Evolutionary conservation across 2,329 filamentous ascomycete species (phyloP).

Genomic region (Xylaria sp.): DNA sequence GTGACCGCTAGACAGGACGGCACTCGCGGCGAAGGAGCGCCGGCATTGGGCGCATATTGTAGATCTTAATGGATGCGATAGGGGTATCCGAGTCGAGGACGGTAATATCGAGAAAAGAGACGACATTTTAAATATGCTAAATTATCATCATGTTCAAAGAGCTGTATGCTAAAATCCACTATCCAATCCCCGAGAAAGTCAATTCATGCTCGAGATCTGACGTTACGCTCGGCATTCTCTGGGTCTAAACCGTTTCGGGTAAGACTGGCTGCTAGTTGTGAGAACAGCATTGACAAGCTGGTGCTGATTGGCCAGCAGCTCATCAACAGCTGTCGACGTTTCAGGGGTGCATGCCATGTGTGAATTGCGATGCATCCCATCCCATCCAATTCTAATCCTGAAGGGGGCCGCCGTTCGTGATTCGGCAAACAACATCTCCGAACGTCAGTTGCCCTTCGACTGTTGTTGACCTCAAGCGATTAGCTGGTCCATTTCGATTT

Average conservation of each 20-base stretch:
- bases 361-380: slow-evolving; percentile 23
- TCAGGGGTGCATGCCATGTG: slow-evolving; percentile 32
- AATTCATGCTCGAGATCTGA: slow-evolving; percentile 11
- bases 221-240: slow-evolving; percentile 18
- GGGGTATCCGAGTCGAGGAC: slow-evolving; percentile 24
- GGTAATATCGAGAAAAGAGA: slow-evolving; percentile 33
- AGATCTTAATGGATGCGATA: slow-evolving; percentile 30
- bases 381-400: slow-evolving; percentile 3
- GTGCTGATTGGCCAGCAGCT: slow-evolving; percentile 26
- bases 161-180: slow-evolving; percentile 2
- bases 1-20: slow-evolving; percentile 72
- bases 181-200: neutral
- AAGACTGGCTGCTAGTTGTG: neutral
- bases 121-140: slow-evolving; percentile 37
- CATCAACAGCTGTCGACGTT: slow-evolving; percentile 20
- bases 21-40: slow-evolving; percentile 61
- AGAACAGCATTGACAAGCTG: slow-evolving; percentile 1
- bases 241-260: slow-evolving; percentile 21
- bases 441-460: neutral
- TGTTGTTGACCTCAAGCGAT: neutral
- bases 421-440: slow-evolving; percentile 18
- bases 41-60: slow-evolving; percentile 60
- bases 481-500: neutral
- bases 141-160: neutral
- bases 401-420: slow-evolving; percentile 13